phyloP scores from a whole-genome alignment of 306 rosid genomes.

The Vicia sativa region DNA sequence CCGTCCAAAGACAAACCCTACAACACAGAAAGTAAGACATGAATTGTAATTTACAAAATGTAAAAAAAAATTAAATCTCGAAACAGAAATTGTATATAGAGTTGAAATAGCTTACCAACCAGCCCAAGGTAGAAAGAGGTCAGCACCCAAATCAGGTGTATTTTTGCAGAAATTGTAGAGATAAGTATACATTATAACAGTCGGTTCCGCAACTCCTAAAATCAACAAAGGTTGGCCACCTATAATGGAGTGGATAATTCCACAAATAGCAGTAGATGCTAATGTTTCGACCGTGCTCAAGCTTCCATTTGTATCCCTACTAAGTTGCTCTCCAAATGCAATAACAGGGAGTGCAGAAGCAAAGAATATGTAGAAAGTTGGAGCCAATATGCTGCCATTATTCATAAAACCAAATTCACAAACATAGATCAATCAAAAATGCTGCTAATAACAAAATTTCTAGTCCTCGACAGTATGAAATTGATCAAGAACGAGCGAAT shows the following conservation, averaged over 20 bases:
- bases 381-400: constrained; percentile 75
- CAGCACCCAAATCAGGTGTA: constrained; percentile 59
- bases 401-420: neutral
- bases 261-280: constrained; percentile 89
- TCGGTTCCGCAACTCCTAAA: constrained; percentile 97
- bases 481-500: neutral
- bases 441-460: neutral
- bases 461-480: neutral
- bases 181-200: constrained; percentile 85
- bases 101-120: constrained; percentile 60
- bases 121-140: constrained; percentile 74
- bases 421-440: constrained; percentile 19
- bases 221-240: constrained; percentile 97
- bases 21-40: constrained; percentile 31
- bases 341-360: constrained; percentile 94
- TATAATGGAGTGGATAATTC: constrained; percentile 78
- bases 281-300: constrained; percentile 92
- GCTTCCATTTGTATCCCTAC: constrained; percentile 84
- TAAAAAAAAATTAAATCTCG: no score
- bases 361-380: constrained; percentile 84
- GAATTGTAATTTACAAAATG: neutral
- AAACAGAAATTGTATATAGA: constrained; percentile 9
- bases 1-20: constrained; percentile 96
- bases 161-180: constrained; percentile 61
- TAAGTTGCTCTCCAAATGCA: constrained; percentile 88